phyloP scores from a whole-genome alignment of 768 basidiomycete species.

The Russula earlei region DNA sequence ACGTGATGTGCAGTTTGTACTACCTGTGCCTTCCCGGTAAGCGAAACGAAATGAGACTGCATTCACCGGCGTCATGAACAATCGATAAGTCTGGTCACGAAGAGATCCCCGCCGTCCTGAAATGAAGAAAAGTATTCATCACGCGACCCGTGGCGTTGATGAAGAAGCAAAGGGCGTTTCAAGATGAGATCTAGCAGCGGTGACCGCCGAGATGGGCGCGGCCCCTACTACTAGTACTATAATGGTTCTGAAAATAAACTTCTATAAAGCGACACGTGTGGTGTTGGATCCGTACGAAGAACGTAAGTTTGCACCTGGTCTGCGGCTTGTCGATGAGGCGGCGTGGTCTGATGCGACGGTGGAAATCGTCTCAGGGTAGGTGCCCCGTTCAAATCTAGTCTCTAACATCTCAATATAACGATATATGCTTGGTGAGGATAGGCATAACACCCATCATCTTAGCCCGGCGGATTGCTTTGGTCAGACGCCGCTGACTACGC shows the following conservation, averaged over 20 bases:
- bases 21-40: no score
- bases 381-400: background rate
- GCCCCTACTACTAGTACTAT: background rate
- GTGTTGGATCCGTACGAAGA: background rate
- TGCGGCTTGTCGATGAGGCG: background rate
- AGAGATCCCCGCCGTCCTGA: background rate
- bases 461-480: conserved; percentile 80
- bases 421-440: conserved; percentile 16
- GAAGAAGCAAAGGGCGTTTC: background rate
- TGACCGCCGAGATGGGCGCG: conserved; percentile 5
- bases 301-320: background rate
- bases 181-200: conserved; percentile 1
- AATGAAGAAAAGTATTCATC: background rate
- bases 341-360: background rate
- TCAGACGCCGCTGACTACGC: conserved; percentile 67
- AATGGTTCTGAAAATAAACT: conserved; percentile 1
- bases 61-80: background rate
- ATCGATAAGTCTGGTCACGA: background rate
- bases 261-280: conserved; percentile 4
- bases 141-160: conserved; percentile 11
- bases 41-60: background rate
- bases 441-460: conserved; percentile 89
- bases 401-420: background rate
- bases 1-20: no score
- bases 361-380: background rate